Base-by-base conservation (phyloP, 331 rosid genomes). In the Acacia pycnantha region DNA sequence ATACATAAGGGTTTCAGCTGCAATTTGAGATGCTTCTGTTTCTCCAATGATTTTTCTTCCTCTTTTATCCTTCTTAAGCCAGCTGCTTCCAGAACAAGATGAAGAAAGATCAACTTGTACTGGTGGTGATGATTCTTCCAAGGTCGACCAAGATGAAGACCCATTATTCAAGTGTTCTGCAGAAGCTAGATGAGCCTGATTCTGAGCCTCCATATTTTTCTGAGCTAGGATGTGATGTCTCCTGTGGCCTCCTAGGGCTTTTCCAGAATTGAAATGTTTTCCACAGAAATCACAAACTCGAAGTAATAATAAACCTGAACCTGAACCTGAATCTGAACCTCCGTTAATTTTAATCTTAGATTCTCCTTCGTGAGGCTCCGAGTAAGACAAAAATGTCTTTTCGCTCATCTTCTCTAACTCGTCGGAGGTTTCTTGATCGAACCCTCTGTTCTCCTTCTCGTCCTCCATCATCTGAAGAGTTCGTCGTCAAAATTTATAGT, bases 261-360 rank as follows among this genome's bases (percentile, higher is more conserved):
- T 87, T 24, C 89, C 90, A 3, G 73, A 73, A 3, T 3, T 24
- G 19, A 87, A 91, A 2, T 8, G 22, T 72, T 68, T 89, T 7
- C 85, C 82, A 56, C 94, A 89, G 11, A 72, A 27, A 43, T 77
- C 78, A 40, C 94, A 90, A 31, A 29, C 24, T 2, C 84, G 86
- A 2, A 77, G n/a, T 22, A 22, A 14, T 5, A 27, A 56, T 19
- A 44, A 13, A 11, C 43, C 19, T 10, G 76, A 11, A 13, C 19
- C 6, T 47, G 53, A n/a, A 11, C n/a, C n/a, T 3, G 81, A 13
- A 19, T 5, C 21, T 11, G 77, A 4, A 21, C 46, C 77, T 70
- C 26, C 53, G 0, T 41, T 21, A 9, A 18, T 1, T 11, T 41
- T 21, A 2, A 0, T 37, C 4, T 75, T 79, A 16, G 66, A 51